Evolutionary conservation across 2,329 filamentous ascomycete genomes (phyloP).

Genomic region (Dissoconium aciculare): DNA sequence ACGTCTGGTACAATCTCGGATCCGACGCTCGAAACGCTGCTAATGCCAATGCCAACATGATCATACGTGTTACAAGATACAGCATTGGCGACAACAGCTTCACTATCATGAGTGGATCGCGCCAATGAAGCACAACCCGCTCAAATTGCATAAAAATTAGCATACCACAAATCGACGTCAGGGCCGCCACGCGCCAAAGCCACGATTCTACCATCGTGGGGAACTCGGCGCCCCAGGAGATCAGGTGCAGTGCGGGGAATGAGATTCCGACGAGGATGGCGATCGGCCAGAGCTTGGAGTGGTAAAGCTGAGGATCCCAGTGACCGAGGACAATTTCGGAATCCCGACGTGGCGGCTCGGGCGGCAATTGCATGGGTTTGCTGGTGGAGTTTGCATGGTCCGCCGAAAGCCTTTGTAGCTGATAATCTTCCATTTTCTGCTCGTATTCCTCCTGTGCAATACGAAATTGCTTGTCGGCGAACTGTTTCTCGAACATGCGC

Average conservation of each 20-base stretch:
- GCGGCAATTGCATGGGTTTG: too few relatives aligned
- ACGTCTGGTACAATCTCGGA: slow-evolving; percentile 6
- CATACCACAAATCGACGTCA: slow-evolving; percentile 19
- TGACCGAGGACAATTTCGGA: slow-evolving; percentile 12
- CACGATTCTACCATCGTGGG: slow-evolving; percentile 19
- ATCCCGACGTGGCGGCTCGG: slow-evolving; percentile 1
- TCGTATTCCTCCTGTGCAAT: slow-evolving; percentile 3
- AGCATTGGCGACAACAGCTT: slow-evolving; percentile 8
- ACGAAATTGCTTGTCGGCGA: slow-evolving; percentile 2
- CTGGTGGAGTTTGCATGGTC: too few relatives aligned
- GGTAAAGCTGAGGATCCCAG: slow-evolving; percentile 18
- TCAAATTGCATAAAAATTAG: slow-evolving; percentile 14
- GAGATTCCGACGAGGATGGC: slow-evolving; percentile 12
- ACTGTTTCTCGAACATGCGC: slow-evolving; percentile 20
- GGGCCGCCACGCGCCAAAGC: slow-evolving; percentile 20
- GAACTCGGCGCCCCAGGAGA: slow-evolving; percentile 21
- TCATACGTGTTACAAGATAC: slow-evolving; percentile 5
- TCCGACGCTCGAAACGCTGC: slow-evolving; percentile 7
- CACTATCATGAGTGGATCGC: slow-evolving; percentile 8
- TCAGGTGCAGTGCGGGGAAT: slow-evolving; percentile 22
- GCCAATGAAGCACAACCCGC: slow-evolving; percentile 8
- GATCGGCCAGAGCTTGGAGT: slow-evolving; percentile 14
- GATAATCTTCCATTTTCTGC: neutral
- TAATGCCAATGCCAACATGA: slow-evolving; percentile 6
- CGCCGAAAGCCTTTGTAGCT: too few relatives aligned